phyloP scores from a whole-genome alignment of 768 basidiomycete species.

The Boletus edulis region DNA sequence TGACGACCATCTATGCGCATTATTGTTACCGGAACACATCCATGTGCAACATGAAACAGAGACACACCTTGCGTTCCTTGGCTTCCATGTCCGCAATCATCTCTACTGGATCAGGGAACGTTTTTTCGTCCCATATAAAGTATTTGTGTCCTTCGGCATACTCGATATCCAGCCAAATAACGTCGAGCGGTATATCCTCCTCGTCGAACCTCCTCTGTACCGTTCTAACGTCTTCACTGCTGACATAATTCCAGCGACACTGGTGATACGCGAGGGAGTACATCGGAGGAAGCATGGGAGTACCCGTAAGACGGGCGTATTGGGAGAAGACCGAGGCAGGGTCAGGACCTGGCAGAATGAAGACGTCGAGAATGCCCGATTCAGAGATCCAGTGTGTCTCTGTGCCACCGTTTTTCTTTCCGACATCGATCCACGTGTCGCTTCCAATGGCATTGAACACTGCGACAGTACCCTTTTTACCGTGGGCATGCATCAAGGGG shows the following conservation, averaged over 20 bases:
- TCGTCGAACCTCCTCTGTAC: slow-evolving; percentile 91
- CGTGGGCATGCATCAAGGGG: slow-evolving; percentile 92
- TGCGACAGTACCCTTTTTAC: slow-evolving; percentile 81
- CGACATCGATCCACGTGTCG: slow-evolving; percentile 94
- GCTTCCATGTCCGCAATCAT: slow-evolving; percentile 91
- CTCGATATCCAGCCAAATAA: slow-evolving; percentile 97
- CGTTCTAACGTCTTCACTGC: slow-evolving; percentile 79
- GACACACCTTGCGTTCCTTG: slow-evolving; percentile 73
- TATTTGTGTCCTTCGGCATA: slow-evolving; percentile 94
- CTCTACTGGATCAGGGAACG: slow-evolving; percentile 90
- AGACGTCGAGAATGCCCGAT: slow-evolving; percentile 92
- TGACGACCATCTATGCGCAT: slow-evolving; percentile 84
- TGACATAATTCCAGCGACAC: slow-evolving; percentile 97
- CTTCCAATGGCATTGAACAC: slow-evolving; percentile 86
- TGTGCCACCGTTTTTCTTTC: slow-evolving; percentile 54
- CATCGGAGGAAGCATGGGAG: slow-evolving; percentile 82
- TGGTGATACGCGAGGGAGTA: slow-evolving; percentile 96
- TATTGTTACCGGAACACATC: background rate
- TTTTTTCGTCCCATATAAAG: slow-evolving; percentile 93
- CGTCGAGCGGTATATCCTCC: slow-evolving; percentile 92
- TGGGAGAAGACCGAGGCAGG: slow-evolving; percentile 81
- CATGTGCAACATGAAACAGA: background rate
- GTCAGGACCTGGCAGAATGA: slow-evolving; percentile 90
- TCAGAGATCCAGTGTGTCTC: slow-evolving; percentile 98
- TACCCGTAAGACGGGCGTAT: slow-evolving; percentile 82